Conservation (phyloP, 1,139 yeast genomes). For the Fermentozyma sake region DNA sequence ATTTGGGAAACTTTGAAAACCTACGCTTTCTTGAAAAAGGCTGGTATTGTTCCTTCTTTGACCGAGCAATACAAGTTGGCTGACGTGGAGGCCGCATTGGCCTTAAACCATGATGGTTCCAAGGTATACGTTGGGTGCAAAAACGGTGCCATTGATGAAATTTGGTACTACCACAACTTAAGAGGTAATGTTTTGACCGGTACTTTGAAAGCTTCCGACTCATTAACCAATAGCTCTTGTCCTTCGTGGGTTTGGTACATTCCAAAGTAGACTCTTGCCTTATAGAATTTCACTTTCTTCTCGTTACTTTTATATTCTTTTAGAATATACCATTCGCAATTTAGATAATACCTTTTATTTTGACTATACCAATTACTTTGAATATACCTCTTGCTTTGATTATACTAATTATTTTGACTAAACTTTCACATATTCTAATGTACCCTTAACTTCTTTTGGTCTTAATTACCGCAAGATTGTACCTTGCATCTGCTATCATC, state of each 20-base stretch:
- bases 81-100: constrained; percentile 32
- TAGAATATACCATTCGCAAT: no score
- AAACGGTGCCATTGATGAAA: constrained; percentile 30
- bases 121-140: constrained; percentile 34
- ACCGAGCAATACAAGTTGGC: constrained; percentile 22
- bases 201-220: constrained; percentile 26
- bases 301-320: neutral
- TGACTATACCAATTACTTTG: no score
- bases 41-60: constrained; percentile 33
- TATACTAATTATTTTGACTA: no score
- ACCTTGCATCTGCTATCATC: no score
- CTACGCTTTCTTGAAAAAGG: constrained; percentile 26
- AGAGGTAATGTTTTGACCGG: constrained; percentile 36
- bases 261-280: constrained; percentile 24
- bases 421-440: no score
- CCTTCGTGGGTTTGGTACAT: constrained; percentile 29
- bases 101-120: constrained; percentile 23
- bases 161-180: constrained; percentile 37
- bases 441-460: no score
- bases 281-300: neutral
- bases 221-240: constrained; percentile 21
- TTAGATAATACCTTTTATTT: no score
- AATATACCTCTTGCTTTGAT: no score
- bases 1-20: constrained; percentile 33
- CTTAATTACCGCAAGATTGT: no score